phyloP scores from a whole-genome alignment of 805 yeast species.

The Lachancea kluyveri region DNA sequence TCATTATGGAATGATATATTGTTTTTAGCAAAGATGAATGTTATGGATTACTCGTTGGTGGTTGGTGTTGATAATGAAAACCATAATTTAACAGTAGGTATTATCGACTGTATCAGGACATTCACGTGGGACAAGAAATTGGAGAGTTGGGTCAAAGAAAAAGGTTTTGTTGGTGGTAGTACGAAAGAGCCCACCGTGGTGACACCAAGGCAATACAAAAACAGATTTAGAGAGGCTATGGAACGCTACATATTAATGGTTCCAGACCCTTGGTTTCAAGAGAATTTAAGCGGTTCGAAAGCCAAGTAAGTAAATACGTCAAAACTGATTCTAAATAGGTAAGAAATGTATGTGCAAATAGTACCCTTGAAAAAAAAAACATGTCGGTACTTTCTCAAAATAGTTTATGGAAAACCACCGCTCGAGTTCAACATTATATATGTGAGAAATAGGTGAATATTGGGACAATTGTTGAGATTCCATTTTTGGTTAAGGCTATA shows the following conservation, averaged over 20 bases:
- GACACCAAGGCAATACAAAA: conserved; percentile 93
- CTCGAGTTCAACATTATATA: too few relatives aligned
- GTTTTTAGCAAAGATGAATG: conserved; percentile 93
- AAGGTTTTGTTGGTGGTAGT: conserved; percentile 78
- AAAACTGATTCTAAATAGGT: too few relatives aligned
- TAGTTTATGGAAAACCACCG: too few relatives aligned
- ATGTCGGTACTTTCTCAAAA: too few relatives aligned
- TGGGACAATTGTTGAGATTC: too few relatives aligned
- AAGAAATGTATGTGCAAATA: too few relatives aligned
- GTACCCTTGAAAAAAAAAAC: too few relatives aligned
- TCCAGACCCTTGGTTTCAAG: conserved; percentile 60
- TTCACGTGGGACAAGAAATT: conserved; percentile 98
- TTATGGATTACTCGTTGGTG: conserved; percentile 95
- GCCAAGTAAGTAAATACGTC: too few relatives aligned
- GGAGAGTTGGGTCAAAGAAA: conserved; percentile 98
- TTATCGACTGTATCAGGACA: conserved; percentile 87
- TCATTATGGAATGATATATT: conserved; percentile 93
- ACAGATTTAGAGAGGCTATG: conserved; percentile 95
- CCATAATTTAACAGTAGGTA: conserved; percentile 80
- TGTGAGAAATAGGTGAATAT: too few relatives aligned
- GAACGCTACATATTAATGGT: conserved; percentile 91
- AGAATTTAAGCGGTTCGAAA: too few relatives aligned
- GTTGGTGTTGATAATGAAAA: conserved; percentile 77
- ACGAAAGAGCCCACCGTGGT: conserved; percentile 95
- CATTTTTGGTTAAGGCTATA: too few relatives aligned